Conservation (phyloP, 2,329 filamentous ascomycete species). For the Diaporthe sp. region DNA sequence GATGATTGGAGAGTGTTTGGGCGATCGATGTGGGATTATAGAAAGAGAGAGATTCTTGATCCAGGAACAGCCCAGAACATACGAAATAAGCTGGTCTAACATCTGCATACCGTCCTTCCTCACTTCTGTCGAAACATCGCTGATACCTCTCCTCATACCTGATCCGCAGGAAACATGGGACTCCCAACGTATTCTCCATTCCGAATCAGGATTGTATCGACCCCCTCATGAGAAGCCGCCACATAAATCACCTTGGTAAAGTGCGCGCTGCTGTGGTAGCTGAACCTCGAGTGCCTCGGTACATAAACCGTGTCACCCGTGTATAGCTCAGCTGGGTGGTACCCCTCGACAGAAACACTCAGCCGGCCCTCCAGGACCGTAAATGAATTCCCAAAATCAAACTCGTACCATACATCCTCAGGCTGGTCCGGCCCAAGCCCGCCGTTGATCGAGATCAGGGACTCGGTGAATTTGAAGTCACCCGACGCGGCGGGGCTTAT, state of each 20-base stretch:
- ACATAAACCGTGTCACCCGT: background rate
- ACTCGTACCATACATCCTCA: background rate
- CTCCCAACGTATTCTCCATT: background rate
- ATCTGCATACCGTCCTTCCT: background rate
- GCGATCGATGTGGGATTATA: no score
- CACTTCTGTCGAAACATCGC: background rate
- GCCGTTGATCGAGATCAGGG: background rate
- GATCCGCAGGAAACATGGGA: background rate
- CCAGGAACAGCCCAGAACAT: no score
- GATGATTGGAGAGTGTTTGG: background rate
- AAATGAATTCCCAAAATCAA: background rate
- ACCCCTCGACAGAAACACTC: background rate
- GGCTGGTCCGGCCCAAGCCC: background rate
- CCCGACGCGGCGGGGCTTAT: background rate
- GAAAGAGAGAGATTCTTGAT: no score
- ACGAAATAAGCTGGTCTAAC: no score
- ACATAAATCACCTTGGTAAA: background rate
- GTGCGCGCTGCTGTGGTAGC: slow-evolving; percentile 3
- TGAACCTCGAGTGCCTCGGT: background rate
- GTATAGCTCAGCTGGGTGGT: background rate
- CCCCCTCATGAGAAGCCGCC: background rate
- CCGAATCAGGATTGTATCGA: background rate
- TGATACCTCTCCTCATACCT: background rate
- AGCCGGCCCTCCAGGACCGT: background rate
- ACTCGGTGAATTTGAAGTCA: background rate